Evolutionary conservation across 2,329 filamentous ascomycete genomes (phyloP).

Genomic region (Phialophora tarda): DNA sequence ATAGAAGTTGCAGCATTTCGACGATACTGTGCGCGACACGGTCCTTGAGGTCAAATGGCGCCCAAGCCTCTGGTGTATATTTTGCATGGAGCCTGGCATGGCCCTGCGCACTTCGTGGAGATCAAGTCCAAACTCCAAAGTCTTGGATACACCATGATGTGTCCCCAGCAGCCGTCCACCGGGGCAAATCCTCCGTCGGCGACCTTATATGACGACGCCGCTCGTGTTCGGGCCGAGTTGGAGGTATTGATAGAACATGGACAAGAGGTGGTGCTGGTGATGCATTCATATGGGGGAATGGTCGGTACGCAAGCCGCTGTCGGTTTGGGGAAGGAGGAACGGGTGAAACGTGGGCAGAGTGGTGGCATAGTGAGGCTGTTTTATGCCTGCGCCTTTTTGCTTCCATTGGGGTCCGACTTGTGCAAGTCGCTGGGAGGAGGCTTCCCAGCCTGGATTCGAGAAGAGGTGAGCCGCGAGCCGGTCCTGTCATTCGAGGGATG

Average conservation of each 20-base stretch:
- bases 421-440: slow-evolving; percentile 19
- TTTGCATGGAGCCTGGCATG: slow-evolving; percentile 48
- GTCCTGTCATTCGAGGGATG: background rate
- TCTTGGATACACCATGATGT: slow-evolving; percentile 17
- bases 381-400: slow-evolving; percentile 46
- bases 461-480: slow-evolving; percentile 17
- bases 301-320: slow-evolving; percentile 43
- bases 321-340: slow-evolving; percentile 40
- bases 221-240: slow-evolving; percentile 14
- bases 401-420: slow-evolving; percentile 35
- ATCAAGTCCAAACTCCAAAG: slow-evolving; percentile 16
- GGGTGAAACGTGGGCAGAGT: slow-evolving; percentile 36
- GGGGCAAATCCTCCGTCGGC: slow-evolving; percentile 1
- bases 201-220: slow-evolving; percentile 25
- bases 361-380: slow-evolving; percentile 43
- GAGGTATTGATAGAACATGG: slow-evolving; percentile 42
- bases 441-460: slow-evolving; percentile 24
- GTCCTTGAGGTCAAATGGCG: background rate
- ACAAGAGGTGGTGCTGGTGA: slow-evolving; percentile 42
- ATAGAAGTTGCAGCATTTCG: background rate
- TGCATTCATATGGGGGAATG: slow-evolving; percentile 47
- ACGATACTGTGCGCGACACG: background rate
- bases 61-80: slow-evolving; percentile 46
- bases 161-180: slow-evolving; percentile 19
- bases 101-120: slow-evolving; percentile 40